These are phyloP conservation scores for Aschersonia sp. DNA, from an alignment of 2,329 filamentous ascomycete species.

Conservation along the genomic window DNA sequence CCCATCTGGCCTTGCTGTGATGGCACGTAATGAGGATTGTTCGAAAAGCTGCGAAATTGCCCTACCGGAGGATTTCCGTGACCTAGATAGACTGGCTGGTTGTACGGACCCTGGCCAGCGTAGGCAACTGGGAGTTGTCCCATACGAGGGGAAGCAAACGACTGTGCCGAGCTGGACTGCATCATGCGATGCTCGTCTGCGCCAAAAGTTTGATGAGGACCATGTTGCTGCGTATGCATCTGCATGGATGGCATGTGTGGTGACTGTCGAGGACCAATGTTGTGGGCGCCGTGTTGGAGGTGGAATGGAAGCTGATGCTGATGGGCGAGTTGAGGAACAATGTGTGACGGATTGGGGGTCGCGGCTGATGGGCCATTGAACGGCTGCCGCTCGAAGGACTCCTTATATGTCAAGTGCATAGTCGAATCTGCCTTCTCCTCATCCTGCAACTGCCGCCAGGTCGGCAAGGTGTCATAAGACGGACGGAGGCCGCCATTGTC, in stretches of 20 bases:
- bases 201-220: slow-evolving; percentile 51
- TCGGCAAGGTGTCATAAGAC: slow-evolving; percentile 71
- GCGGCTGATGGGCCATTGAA: slow-evolving; percentile 42
- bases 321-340: slow-evolving; percentile 60
- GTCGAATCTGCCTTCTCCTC: slow-evolving; percentile 57
- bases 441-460: slow-evolving; percentile 61
- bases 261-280: slow-evolving; percentile 52
- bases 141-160: slow-evolving; percentile 73
- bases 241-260: slow-evolving; percentile 67
- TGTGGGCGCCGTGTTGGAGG: slow-evolving; percentile 59
- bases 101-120: slow-evolving; percentile 55
- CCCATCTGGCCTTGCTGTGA: slow-evolving; percentile 59
- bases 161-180: slow-evolving; percentile 68
- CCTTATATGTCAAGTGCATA: slow-evolving; percentile 54
- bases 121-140: slow-evolving; percentile 57
- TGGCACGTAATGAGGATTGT: slow-evolving; percentile 55
- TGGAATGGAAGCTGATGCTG: slow-evolving; percentile 76
- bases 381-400: slow-evolving; percentile 62
- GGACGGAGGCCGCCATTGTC: slow-evolving; percentile 73
- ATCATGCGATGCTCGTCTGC: slow-evolving; percentile 83
- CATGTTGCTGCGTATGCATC: slow-evolving; percentile 60
- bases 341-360: slow-evolving; percentile 55
- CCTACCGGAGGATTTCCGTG: slow-evolving; percentile 56
- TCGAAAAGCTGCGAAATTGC: slow-evolving; percentile 56
- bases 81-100: slow-evolving; percentile 58